Percentiles rank a stretch among this genome's conserved stretches.
Conservation (phyloP, 2,329 filamentous ascomycete species). For the Phyllosticta citriasiana region DNA sequence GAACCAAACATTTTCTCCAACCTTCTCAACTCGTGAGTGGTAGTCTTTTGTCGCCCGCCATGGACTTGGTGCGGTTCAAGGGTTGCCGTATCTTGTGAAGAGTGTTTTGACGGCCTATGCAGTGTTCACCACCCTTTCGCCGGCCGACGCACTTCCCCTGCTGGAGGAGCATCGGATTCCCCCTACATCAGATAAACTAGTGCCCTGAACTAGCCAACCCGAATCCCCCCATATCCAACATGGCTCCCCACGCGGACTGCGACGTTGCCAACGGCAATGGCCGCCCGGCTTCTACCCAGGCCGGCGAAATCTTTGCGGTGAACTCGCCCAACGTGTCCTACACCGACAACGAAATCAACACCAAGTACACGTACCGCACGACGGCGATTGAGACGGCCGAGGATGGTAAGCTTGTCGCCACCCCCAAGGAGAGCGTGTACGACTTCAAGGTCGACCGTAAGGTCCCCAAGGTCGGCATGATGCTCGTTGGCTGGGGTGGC, state of each 20-base stretch:
- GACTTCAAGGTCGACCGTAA: conserved; percentile 96
- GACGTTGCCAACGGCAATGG: conserved; percentile 43
- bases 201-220: conserved; percentile 4
- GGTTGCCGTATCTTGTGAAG: background rate
- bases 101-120: conserved; percentile 10
- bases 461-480: conserved; percentile 87
- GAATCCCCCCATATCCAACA: conserved; percentile 28
- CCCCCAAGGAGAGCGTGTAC: conserved; percentile 80
- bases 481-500: conserved; percentile 95
- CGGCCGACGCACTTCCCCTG: conserved; percentile 84
- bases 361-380: conserved; percentile 94
- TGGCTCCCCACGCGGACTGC: conserved; percentile 89
- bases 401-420: conserved; percentile 70
- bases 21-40: conserved; percentile 84
- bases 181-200: conserved; percentile 30
- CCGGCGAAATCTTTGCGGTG: conserved; percentile 67
- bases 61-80: background rate
- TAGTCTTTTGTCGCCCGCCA: conserved; percentile 13
- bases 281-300: conserved; percentile 24
- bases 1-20: conserved; percentile 97
- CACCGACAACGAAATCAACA: conserved; percentile 77
- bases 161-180: conserved; percentile 65
- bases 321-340: conserved; percentile 88
- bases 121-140: conserved; percentile 95
- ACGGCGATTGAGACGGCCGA: conserved; percentile 65